Evolutionary conservation across 768 basidiomycete genomes (phyloP).

Genomic region (Pleurotus sapidus): DNA sequence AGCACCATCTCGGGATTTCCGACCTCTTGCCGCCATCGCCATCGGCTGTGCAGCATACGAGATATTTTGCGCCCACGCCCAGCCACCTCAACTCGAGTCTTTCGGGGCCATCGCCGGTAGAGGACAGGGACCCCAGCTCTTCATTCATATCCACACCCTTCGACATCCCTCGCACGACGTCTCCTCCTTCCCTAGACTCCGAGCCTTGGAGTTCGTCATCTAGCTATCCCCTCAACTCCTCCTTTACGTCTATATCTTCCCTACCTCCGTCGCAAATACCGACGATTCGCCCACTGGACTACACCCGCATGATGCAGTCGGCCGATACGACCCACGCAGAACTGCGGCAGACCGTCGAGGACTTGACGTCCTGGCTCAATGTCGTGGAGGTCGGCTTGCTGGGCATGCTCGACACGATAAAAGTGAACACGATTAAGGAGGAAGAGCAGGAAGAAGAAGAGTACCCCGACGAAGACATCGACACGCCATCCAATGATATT

Average conservation of each 20-base stretch:
- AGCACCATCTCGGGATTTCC: constrained; percentile 64
- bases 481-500: background rate
- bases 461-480: constrained; percentile 11
- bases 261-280: constrained; percentile 33
- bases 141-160: constrained; percentile 14
- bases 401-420: constrained; percentile 55
- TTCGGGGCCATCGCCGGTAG: constrained; percentile 18
- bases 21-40: constrained; percentile 79
- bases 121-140: constrained; percentile 4
- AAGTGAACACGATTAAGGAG: constrained; percentile 57
- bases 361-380: constrained; percentile 73
- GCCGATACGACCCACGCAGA: constrained; percentile 63
- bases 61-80: constrained; percentile 32
- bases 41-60: constrained; percentile 38
- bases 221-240: constrained; percentile 25
- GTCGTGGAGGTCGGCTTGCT: constrained; percentile 71
- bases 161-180: constrained; percentile 29
- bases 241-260: constrained; percentile 26
- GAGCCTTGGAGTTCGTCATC: constrained; percentile 21
- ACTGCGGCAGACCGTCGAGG: constrained; percentile 70
- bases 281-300: constrained; percentile 65
- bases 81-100: constrained; percentile 30
- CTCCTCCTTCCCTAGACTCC: constrained; percentile 25
- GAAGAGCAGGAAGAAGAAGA: constrained; percentile 51
- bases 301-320: constrained; percentile 45